phyloP scores from a whole-genome alignment of 371 early-diverging fungal species.

The Mortierella sp. region DNA sequence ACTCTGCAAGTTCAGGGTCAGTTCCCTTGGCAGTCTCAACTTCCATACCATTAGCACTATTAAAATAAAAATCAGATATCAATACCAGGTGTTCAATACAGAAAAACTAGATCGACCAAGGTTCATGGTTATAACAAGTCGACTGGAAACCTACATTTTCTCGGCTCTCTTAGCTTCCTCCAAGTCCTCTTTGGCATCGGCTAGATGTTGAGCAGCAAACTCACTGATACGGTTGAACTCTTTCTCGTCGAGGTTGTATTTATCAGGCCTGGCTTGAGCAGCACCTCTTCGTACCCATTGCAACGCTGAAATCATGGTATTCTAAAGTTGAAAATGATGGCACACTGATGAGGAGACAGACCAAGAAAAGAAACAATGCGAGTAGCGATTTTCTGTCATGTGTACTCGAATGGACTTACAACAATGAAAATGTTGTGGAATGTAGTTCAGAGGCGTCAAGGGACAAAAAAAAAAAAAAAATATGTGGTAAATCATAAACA shows the following conservation, averaged over 20 bases:
- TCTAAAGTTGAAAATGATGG: neutral
- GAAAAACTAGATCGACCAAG: neutral
- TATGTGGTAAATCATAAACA: neutral
- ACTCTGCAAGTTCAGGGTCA: constrained; percentile 77
- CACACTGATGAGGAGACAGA: neutral
- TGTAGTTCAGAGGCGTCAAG: constrained; percentile 2
- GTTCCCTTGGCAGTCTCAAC: constrained; percentile 47
- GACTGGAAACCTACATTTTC: constrained; percentile 20
- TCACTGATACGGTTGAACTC: constrained; percentile 86
- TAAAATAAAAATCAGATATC: neutral
- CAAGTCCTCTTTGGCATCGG: constrained; percentile 78
- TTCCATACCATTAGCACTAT: constrained; percentile 35
- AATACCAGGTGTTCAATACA: neutral
- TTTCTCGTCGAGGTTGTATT: constrained; percentile 85
- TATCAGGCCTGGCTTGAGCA: constrained; percentile 81
- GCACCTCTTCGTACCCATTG: constrained; percentile 93
- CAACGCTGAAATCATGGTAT: constrained; percentile 80
- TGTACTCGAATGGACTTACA: neutral
- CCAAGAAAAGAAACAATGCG: neutral
- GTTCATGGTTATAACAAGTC: no score
- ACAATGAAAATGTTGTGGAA: neutral
- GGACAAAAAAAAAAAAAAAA: constrained; percentile 12
- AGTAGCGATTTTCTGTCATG: neutral
- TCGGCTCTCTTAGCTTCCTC: constrained; percentile 64
- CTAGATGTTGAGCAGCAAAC: constrained; percentile 77